phyloP scores from a whole-genome alignment of 2,329 filamentous ascomycete genomes.

The Periglandula ipomoeae region DNA sequence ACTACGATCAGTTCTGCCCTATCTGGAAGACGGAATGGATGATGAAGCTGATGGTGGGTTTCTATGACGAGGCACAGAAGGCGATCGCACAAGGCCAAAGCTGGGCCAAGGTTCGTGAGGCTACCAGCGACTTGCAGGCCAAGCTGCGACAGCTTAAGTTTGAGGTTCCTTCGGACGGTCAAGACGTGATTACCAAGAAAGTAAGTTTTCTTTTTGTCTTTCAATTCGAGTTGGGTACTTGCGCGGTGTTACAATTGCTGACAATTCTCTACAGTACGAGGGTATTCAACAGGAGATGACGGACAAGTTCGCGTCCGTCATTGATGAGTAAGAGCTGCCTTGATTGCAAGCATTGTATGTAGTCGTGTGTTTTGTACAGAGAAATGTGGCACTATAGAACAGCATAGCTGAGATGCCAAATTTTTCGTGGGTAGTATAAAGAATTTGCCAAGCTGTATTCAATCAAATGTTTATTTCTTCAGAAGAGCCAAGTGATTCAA shows the following conservation, averaged over 20 bases:
- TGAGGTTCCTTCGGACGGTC: conserved; percentile 77
- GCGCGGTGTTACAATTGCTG: neutral
- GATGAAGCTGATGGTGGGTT: conserved; percentile 99
- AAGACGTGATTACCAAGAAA: conserved; percentile 77
- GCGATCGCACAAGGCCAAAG: conserved; percentile 81
- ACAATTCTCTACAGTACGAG: conserved; percentile 60
- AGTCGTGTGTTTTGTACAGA: conserved; percentile 10
- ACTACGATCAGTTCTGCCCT: conserved; percentile 98
- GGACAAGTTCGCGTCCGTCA: conserved; percentile 93
- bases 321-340: conserved; percentile 65
- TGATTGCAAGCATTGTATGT: conserved; percentile 5
- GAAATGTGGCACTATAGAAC: conserved; percentile 21
- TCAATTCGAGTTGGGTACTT: no score
- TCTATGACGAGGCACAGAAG: conserved; percentile 97
- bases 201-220: conserved; percentile 29
- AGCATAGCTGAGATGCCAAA: conserved; percentile 8
- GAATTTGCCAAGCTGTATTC: neutral
- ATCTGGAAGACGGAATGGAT: conserved; percentile 99
- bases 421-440: conserved; percentile 5
- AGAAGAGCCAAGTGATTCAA: neutral
- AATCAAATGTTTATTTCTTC: neutral
- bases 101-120: conserved; percentile 89
- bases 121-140: conserved; percentile 76
- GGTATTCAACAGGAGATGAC: conserved; percentile 82
- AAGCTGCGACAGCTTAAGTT: conserved; percentile 93